Evolutionary conservation across 164 flowering plant species (phyloP).

Genomic region (Piper betle): DNA sequence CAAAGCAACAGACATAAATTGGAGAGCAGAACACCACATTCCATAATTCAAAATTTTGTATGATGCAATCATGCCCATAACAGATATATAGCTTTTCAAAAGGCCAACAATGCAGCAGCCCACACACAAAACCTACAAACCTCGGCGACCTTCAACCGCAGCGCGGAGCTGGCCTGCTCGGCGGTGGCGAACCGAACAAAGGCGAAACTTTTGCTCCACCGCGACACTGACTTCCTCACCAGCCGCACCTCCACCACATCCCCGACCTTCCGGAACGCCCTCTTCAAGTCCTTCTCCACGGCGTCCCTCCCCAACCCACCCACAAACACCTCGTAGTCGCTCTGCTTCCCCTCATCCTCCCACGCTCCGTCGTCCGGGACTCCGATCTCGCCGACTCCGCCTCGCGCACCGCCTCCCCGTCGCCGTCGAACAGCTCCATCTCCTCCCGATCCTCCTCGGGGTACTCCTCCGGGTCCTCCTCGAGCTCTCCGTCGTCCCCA

Average conservation of each 20-base stretch:
- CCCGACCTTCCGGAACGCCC: constrained; percentile 12
- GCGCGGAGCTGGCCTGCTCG: constrained; percentile 15
- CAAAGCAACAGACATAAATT: too few relatives aligned
- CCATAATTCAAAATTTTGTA: neutral
- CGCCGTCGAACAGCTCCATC: neutral
- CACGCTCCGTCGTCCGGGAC: neutral
- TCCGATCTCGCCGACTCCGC: neutral
- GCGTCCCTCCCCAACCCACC: constrained; percentile 20
- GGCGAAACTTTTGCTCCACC: constrained; percentile 19
- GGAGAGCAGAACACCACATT: neutral
- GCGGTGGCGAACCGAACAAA: constrained; percentile 19
- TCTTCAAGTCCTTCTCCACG: constrained; percentile 12
- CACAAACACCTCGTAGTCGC: constrained; percentile 16
- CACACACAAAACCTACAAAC: constrained; percentile 1
- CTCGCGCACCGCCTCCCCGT: neutral
- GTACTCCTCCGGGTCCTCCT: constrained; percentile 1
- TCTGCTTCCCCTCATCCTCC: constrained; percentile 11
- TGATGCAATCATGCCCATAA: too few relatives aligned
- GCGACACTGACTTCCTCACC: constrained; percentile 8
- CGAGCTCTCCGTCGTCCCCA: neutral
- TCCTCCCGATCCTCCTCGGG: constrained; percentile 9
- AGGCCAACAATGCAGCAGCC: neutral
- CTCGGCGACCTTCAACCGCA: constrained; percentile 8
- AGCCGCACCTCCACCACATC: constrained; percentile 17
- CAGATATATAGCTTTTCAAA: too few relatives aligned